Conservation (phyloP, 2,329 filamentous ascomycete species). For the Pseudogymnoascus sp. region DNA sequence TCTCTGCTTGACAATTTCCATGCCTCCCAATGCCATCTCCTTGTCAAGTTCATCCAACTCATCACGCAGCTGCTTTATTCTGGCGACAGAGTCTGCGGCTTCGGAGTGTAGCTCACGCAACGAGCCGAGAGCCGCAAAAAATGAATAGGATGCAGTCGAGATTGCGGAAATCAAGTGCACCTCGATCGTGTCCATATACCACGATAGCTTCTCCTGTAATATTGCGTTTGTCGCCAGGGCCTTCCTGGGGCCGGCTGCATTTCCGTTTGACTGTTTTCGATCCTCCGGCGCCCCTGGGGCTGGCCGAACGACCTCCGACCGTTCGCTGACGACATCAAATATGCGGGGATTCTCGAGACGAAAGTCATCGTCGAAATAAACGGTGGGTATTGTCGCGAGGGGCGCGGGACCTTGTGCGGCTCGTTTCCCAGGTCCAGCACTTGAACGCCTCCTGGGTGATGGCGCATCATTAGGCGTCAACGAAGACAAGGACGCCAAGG, state of each 20-base stretch:
- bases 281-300: conserved; percentile 47
- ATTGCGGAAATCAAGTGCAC: conserved; percentile 95
- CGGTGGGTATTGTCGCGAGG: conserved; percentile 79
- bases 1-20: conserved; percentile 79
- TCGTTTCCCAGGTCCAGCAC: conserved; percentile 44
- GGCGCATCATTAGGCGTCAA: conserved; percentile 23
- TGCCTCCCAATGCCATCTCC: conserved; percentile 75
- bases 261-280: conserved; percentile 48
- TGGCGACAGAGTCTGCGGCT: conserved; percentile 79
- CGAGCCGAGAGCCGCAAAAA: conserved; percentile 89
- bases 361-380: conserved; percentile 94
- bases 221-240: conserved; percentile 94
- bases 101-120: conserved; percentile 86
- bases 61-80: conserved; percentile 71
- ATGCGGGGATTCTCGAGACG: conserved; percentile 92
- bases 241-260: conserved; percentile 60
- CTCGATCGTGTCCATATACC: conserved; percentile 99
- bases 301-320: conserved; percentile 85
- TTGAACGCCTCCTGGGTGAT: conserved; percentile 40
- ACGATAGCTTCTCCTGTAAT: conserved; percentile 93
- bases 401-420: conserved; percentile 68
- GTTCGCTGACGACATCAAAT: conserved; percentile 93
- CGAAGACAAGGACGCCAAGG: conserved; percentile 33
- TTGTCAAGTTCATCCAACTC: conserved; percentile 76
- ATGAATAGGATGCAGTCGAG: conserved; percentile 88